Evolutionary conservation across 768 basidiomycete genomes (phyloP).

Genomic region (Russula ochroleuca): DNA sequence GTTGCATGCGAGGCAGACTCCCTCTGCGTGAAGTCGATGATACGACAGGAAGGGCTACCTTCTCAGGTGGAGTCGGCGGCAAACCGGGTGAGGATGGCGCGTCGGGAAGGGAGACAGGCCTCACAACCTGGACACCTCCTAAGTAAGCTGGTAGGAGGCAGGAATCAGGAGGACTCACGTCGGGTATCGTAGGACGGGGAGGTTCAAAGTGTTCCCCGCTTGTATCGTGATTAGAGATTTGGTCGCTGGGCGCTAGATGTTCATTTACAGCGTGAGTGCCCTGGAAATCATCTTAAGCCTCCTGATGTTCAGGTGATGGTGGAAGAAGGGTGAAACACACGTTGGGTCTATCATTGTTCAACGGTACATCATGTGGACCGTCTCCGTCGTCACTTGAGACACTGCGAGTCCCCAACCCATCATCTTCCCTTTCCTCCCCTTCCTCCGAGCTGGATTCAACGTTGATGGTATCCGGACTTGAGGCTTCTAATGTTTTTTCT

Average conservation of each 20-base stretch:
- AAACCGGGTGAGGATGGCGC: conserved; percentile 12
- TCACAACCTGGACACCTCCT: neutral
- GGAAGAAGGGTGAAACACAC: conserved; percentile 4
- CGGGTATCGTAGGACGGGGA: neutral
- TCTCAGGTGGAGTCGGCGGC: conserved; percentile 22
- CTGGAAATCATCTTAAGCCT: conserved; percentile 7
- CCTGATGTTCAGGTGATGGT: conserved; percentile 3
- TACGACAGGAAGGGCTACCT: neutral
- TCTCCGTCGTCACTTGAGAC: neutral
- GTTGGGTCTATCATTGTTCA: neutral
- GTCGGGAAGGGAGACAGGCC: conserved; percentile 12
- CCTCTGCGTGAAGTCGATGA: conserved; percentile 10
- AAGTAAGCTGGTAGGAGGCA: neutral
- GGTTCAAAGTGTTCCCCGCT: conserved; percentile 3
- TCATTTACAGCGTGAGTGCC: conserved; percentile 10
- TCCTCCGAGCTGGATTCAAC: conserved; percentile 9
- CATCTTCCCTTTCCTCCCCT: conserved; percentile 1
- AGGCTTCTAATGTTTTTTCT: neutral
- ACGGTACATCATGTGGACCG: neutral
- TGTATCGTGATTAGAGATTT: neutral
- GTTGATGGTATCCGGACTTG: neutral
- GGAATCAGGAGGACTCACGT: conserved; percentile 2
- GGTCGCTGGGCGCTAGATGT: conserved; percentile 7
- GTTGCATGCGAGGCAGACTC: conserved; percentile 16
- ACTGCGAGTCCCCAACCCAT: neutral